A percentile compares a stretch with the other conserved stretches of the same genome.
These are phyloP conservation scores for Deinandra increscens DNA, from an alignment of 129 eudicot genomes.

Conservation along the genomic window DNA sequence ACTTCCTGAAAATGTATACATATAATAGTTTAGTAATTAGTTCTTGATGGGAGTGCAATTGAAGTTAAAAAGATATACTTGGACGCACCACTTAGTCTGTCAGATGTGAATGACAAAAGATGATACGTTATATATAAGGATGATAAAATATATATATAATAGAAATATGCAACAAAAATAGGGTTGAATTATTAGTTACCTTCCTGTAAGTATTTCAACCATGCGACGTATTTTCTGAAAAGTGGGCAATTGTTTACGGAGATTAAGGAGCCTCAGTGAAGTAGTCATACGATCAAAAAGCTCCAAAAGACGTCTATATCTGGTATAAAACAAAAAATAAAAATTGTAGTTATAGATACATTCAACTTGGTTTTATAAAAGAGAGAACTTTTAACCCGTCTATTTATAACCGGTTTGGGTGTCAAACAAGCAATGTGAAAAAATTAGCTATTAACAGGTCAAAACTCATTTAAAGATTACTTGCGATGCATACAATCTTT, in stretches of 20 bases:
- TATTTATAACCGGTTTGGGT: too few relatives aligned
- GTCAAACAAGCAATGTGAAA: background rate
- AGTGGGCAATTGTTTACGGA: conserved; percentile 46
- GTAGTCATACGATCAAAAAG: conserved; percentile 63
- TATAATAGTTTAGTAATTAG: background rate
- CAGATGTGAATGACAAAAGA: background rate
- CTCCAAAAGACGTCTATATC: conserved; percentile 49
- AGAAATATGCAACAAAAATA: background rate
- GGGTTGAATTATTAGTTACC: conserved; percentile 34
- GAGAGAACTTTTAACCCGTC: background rate
- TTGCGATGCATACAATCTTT: background rate
- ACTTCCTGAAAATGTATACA: conserved; percentile 47
- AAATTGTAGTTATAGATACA: background rate
- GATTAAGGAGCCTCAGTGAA: conserved; percentile 63
- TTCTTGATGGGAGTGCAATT: background rate
- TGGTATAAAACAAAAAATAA: conserved; percentile 27
- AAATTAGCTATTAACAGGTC: background rate
- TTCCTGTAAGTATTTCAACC: conserved; percentile 55
- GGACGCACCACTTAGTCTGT: too few relatives aligned
- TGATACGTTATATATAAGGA: background rate
- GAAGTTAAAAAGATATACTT: background rate
- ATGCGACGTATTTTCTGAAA: conserved; percentile 48
- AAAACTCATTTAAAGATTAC: background rate
- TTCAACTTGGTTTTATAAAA: background rate
- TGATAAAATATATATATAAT: background rate